phyloP scores from a whole-genome alignment of 305 asterid genomes.

The Fraxinus velutina region DNA sequence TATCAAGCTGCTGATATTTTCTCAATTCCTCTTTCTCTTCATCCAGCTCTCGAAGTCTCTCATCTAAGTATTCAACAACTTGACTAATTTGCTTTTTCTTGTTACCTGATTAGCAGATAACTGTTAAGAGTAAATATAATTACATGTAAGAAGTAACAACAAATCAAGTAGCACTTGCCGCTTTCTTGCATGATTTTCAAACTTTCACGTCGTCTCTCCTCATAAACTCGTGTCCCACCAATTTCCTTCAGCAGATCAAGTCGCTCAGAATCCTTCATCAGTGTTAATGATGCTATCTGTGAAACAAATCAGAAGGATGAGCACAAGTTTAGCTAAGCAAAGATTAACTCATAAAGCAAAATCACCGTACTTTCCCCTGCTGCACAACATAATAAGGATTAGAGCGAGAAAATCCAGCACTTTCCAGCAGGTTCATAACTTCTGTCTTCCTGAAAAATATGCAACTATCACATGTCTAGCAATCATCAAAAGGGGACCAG shows the following conservation, averaged over 20 bases:
- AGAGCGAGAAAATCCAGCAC: slow-evolving; percentile 99
- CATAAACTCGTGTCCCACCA: slow-evolving; percentile 98
- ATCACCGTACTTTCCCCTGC: slow-evolving; percentile 76
- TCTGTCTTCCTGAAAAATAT: slow-evolving; percentile 81
- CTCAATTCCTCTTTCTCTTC: slow-evolving; percentile 95
- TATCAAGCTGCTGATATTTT: slow-evolving; percentile 91
- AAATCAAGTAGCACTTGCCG: slow-evolving; percentile 46
- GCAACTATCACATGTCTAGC: slow-evolving; percentile 20
- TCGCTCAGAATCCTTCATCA: slow-evolving; percentile 96
- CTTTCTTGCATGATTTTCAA: slow-evolving; percentile 96
- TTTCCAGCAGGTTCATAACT: slow-evolving; percentile 96
- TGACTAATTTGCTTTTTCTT: slow-evolving; percentile 92
- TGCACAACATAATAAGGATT: slow-evolving; percentile 99
- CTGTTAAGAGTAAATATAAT: slow-evolving; percentile 25
- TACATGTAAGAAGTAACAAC: slow-evolving; percentile 23
- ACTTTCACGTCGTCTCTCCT: slow-evolving; percentile 97
- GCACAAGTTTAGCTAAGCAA: slow-evolving; percentile 8
- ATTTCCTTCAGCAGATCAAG: slow-evolving; percentile 97
- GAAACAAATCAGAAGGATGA: slow-evolving; percentile 33
- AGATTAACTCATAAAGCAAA: slow-evolving; percentile 13
- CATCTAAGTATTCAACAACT: slow-evolving; percentile 95
- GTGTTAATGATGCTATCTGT: slow-evolving; percentile 83
- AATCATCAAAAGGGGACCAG: slow-evolving; percentile 19
- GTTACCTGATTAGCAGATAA: slow-evolving; percentile 56
- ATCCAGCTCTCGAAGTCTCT: slow-evolving; percentile 90